Conservation (phyloP, 2,329 filamentous ascomycete genomes). For the Venturia effusa region DNA sequence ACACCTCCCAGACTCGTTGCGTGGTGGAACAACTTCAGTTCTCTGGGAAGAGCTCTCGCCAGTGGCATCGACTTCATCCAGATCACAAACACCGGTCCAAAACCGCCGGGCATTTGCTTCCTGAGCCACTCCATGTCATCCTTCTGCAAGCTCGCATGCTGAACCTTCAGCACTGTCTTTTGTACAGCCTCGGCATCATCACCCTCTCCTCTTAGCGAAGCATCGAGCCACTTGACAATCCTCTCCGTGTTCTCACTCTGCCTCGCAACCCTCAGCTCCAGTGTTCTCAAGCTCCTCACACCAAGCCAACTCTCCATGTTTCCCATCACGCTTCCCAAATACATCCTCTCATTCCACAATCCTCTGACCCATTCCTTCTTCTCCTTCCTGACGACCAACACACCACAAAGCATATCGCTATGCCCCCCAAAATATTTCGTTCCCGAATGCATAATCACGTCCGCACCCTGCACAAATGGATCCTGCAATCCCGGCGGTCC, state of each 20-base stretch:
- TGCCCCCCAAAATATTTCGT: constrained; percentile 97
- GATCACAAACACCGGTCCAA: constrained; percentile 78
- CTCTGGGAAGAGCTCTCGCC: constrained; percentile 64
- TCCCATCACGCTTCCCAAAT: constrained; percentile 76
- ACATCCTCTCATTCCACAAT: constrained; percentile 59
- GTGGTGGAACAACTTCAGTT: constrained; percentile 78
- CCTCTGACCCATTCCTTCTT: constrained; percentile 26
- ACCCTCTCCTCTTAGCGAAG: constrained; percentile 24
- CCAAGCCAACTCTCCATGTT: constrained; percentile 88
- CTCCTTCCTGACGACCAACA: constrained; percentile 52
- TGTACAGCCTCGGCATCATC: constrained; percentile 33
- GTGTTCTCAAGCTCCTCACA: constrained; percentile 70
- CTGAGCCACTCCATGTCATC: constrained; percentile 56
- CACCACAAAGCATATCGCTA: constrained; percentile 83
- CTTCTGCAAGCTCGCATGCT: constrained; percentile 71
- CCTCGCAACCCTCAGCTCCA: constrained; percentile 69
- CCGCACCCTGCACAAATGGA: constrained; percentile 70
- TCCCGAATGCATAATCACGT: constrained; percentile 82
- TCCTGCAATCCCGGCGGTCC: constrained; percentile 82
- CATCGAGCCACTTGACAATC: constrained; percentile 60
- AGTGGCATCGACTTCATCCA: constrained; percentile 47
- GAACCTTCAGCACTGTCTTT: constrained; percentile 48
- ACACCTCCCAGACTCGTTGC: constrained; percentile 90
- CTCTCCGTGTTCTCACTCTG: constrained; percentile 61
- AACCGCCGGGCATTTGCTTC: constrained; percentile 85